These are phyloP conservation scores for Musa schizocarpa DNA, from an alignment of 176 grass and related monocot genomes.

Conservation along the genomic window DNA sequence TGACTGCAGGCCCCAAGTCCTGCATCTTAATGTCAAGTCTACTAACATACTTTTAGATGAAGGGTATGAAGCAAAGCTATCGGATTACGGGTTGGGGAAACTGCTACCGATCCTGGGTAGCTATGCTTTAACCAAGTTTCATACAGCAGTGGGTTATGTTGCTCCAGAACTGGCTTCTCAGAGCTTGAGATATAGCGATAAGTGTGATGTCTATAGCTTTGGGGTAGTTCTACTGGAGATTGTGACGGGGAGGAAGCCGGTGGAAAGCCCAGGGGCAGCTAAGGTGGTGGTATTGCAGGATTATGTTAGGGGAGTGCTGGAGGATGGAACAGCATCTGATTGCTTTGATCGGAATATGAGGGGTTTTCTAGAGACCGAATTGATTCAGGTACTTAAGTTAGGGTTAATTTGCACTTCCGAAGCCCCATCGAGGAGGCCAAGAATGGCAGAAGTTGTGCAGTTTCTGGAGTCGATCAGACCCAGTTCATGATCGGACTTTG, in stretches of 20 bases:
- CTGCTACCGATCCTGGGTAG: conserved; percentile 73
- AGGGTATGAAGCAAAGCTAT: conserved; percentile 72
- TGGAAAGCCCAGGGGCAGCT: conserved; percentile 49
- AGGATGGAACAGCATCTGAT: conserved; percentile 56
- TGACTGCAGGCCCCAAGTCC: conserved; percentile 76
- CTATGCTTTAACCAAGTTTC: conserved; percentile 71
- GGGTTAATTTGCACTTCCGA: conserved; percentile 88
- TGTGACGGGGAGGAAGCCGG: conserved; percentile 76
- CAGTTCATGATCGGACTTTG: conserved; percentile 39
- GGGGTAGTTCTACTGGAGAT: conserved; percentile 90
- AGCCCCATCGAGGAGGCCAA: conserved; percentile 63
- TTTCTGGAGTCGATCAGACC: conserved; percentile 84
- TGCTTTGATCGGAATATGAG: conserved; percentile 75
- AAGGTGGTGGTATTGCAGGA: conserved; percentile 48
- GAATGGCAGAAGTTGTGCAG: conserved; percentile 94
- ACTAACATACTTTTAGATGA: conserved; percentile 84
- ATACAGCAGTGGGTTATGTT: conserved; percentile 66
- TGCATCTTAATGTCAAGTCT: conserved; percentile 97
- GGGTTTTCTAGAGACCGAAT: conserved; percentile 68
- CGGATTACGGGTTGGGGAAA: conserved; percentile 85
- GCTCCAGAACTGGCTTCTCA: conserved; percentile 79
- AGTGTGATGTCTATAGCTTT: conserved; percentile 97
- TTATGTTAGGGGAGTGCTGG: conserved; percentile 73
- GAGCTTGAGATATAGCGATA: conserved; percentile 72
- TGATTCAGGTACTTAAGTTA: conserved; percentile 93